A percentile compares a stretch with the other conserved stretches of the same genome.
Conservation (phyloP, 208 protist species). For the Tetramitus jugosus region DNA sequence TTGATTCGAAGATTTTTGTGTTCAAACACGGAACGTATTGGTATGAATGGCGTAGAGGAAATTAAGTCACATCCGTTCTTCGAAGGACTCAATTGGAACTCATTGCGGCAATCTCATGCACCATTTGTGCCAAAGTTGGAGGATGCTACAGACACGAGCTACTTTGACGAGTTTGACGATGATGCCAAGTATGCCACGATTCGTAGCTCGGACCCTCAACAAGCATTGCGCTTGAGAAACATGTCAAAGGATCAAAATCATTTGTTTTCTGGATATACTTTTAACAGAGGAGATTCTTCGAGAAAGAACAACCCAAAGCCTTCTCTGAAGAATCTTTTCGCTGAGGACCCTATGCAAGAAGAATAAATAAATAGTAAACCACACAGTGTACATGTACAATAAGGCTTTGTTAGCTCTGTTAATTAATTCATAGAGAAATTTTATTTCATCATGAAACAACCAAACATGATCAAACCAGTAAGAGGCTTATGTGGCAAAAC, state of each 20-base stretch:
- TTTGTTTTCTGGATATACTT: background rate
- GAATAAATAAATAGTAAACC: too few relatives aligned
- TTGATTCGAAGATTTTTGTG: slow-evolving; percentile 79
- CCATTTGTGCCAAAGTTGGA: slow-evolving; percentile 45
- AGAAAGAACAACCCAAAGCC: too few relatives aligned
- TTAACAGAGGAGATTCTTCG: too few relatives aligned
- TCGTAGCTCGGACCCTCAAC: too few relatives aligned
- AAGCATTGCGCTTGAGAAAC: background rate
- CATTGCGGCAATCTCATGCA: slow-evolving; percentile 36
- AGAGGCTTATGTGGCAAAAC: too few relatives aligned
- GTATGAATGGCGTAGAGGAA: slow-evolving; percentile 44
- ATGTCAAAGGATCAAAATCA: background rate
- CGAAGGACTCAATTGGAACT: slow-evolving; percentile 36
- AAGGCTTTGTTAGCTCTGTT: too few relatives aligned
- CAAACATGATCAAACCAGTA: too few relatives aligned
- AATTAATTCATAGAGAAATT: too few relatives aligned
- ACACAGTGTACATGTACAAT: too few relatives aligned
- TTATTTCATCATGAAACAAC: too few relatives aligned
- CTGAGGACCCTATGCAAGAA: too few relatives aligned
- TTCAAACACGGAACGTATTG: slow-evolving; percentile 63
- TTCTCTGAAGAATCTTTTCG: too few relatives aligned
- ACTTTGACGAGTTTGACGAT: slow-evolving; percentile 44
- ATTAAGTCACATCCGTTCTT: slow-evolving; percentile 72
- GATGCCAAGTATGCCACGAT: slow-evolving; percentile 9
- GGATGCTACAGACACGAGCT: slow-evolving; percentile 33